Base-by-base conservation (phyloP, 345 rosid genomes). In the Kernera saxatilis region DNA sequence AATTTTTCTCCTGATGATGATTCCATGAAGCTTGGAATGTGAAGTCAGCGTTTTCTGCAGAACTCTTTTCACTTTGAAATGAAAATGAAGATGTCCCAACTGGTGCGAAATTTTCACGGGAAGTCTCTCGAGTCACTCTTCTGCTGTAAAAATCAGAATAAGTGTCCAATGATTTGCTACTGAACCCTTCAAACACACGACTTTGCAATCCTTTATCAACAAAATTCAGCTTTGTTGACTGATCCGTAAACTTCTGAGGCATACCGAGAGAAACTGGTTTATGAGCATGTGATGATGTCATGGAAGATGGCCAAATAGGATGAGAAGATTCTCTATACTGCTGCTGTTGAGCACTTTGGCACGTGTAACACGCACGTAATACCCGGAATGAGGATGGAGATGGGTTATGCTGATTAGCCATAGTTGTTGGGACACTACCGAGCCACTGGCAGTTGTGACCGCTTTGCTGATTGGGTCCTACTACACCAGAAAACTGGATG, bases 21-120 rank as follows among this genome's bases (percentile, higher is more conserved):
- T 73, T 80, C 50, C 50, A 75, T 11, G 87, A 72, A 73, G 74
- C 76, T 51, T 71, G 87, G 80, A 68, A 43, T 3, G 43, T 37
- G 57, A 78, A 74, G 69, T 74, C 80, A 41, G 50, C 55, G 19
- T 69, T 72, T 49, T 69, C 73, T 75, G 78, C 78, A 62, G 73
- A 78, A 73, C 63, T 52, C 61, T 69, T 84, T 72, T 80, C 83
- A 62, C 71, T 71, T 57, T 71, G 86, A 79, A 46, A 80, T 71
- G 64, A 84, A 63, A 75, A 65, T 50, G 84, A 82, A 76, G 90
- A 84, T 60, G 85, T 59, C 41, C 88, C 83, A 32, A 69, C 70
- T 3, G 74, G 58, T 51, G 81, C 29, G 46, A 71, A 44, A 69
- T 52, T 70, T 73, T 78, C 65, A 27, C 66, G 69, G 36, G 81